Evolutionary conservation across 139 green algal species (phyloP), one percentile per base, ranked within the genome.

Genomic region (Diplosphaera chodatii): DNA sequence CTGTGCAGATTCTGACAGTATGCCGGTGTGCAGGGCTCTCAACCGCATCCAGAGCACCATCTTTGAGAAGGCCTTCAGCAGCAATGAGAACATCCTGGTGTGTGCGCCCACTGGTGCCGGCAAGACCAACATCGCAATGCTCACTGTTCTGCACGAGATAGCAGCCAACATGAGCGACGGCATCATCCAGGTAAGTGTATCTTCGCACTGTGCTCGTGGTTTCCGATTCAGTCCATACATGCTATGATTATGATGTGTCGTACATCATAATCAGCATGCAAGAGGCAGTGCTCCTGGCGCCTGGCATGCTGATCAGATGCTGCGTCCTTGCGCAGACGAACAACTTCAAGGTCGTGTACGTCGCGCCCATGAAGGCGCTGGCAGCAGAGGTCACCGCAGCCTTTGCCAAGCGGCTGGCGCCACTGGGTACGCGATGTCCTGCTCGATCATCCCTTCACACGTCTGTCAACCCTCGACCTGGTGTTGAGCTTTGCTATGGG

Each of bases 51-150:
- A 97, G 81, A 89, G 75, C 62, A 79, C 80, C 56, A 98, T 99
- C 73, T 97, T 87, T 76, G 72, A 74, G 1, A 87, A 86, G 31
- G 91, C 85, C 25, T 96, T 91, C 76, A 48, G 78, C 72, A 83
- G 74, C 73, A 98, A 97, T 74, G 85, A 96, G 75, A 98, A 98
- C 78, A 66, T 96, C 33, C 83, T 98, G 32, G 92, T 97, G 33
- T 95, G 90, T 72, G 90, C 90, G 2, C 90, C 90, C 64, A 95
- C 90, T 4, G 89, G 93, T 21, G 95, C 95, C 1, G 95, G 95
- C 64, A 99, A 99, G 84, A 99, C 95, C 70, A 99, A 99, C 86
- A 98, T 99, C 70, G 95, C 95, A n/a, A 99, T 99, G 95, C 89
- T 98, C 29, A 64, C 87, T 1, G 87, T 98, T 67, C 86, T 99